Conservation (phyloP, 2,329 filamentous ascomycete genomes). For the Beauveria medogensis region DNA sequence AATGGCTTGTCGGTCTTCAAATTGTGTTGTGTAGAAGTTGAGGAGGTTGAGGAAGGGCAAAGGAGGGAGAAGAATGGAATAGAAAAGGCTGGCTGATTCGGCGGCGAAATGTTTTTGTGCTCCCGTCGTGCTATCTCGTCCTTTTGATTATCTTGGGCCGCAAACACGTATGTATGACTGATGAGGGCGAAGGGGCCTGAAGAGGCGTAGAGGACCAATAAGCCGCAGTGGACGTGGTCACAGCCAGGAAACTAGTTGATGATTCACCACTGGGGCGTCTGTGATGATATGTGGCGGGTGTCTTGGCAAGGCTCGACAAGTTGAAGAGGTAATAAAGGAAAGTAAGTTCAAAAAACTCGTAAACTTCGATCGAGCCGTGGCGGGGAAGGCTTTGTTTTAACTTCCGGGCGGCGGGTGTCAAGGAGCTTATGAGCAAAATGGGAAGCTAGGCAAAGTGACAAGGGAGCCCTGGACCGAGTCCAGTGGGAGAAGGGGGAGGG, state of each 20-base stretch:
- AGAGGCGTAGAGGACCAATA: not conserved
- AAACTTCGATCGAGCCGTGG: conserved; percentile 10
- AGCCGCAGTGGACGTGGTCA: not conserved
- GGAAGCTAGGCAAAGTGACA: conserved; percentile 2
- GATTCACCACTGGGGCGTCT: not conserved
- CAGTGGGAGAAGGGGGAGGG: not conserved
- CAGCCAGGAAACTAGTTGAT: not conserved
- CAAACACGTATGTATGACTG: not conserved
- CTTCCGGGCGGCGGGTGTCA: conserved; percentile 8
- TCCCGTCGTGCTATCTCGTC: not conserved
- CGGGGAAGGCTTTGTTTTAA: conserved; percentile 10
- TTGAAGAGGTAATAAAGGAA: not conserved
- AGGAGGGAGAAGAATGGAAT: not conserved
- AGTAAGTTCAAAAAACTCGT: not conserved
- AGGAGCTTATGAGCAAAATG: conserved; percentile 10
- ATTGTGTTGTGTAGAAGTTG: not conserved
- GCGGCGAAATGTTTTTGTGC: not conserved
- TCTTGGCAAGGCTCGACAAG: not conserved
- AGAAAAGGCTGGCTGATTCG: not conserved
- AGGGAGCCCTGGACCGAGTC: not conserved
- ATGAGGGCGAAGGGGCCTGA: not conserved
- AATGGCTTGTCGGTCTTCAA: not conserved
- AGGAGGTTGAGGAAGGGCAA: not conserved
- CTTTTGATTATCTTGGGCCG: not conserved
- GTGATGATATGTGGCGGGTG: not conserved